These are phyloP conservation scores for Ricinus communis DNA, from an alignment of 345 rosid genomes.

Conservation along the genomic window DNA sequence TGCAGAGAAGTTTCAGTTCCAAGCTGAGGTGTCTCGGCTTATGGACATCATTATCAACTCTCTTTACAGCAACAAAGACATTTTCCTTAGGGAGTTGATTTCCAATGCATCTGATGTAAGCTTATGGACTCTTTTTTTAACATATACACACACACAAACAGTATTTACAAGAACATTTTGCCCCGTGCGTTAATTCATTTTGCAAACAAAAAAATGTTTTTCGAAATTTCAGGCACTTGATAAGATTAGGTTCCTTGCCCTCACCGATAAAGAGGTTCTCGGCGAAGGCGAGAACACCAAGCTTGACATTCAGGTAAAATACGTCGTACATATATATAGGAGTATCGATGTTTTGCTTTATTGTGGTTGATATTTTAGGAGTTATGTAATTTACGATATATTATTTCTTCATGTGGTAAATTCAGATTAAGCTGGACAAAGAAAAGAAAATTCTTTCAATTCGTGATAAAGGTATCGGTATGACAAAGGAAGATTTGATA, in stretches of 20 bases:
- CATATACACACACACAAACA: neutral
- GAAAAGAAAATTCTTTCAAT: slow-evolving; percentile 75
- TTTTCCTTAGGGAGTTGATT: slow-evolving; percentile 94
- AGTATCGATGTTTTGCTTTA: neutral
- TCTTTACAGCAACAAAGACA: slow-evolving; percentile 95
- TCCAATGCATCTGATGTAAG: slow-evolving; percentile 99
- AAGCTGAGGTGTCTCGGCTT: slow-evolving; percentile 98
- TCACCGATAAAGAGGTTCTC: slow-evolving; percentile 84
- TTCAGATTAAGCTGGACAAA: slow-evolving; percentile 93
- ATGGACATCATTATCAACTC: slow-evolving; percentile 98
- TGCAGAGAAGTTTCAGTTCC: slow-evolving; percentile 97
- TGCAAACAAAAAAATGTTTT: neutral
- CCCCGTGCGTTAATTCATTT: neutral
- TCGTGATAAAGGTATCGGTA: slow-evolving; percentile 96
- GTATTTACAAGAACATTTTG: neutral
- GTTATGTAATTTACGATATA: neutral
- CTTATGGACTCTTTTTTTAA: neutral
- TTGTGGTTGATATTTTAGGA: neutral
- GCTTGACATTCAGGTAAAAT: slow-evolving; percentile 92
- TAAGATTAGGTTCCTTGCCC: slow-evolving; percentile 91
- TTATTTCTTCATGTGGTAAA: neutral
- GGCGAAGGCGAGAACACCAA: slow-evolving; percentile 90
- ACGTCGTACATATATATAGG: neutral
- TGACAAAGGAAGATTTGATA: slow-evolving; percentile 95
- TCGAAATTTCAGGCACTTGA: slow-evolving; percentile 67